phyloP scores from a whole-genome alignment of 2,329 filamentous ascomycete genomes.

The Trichoderma asperellum region DNA sequence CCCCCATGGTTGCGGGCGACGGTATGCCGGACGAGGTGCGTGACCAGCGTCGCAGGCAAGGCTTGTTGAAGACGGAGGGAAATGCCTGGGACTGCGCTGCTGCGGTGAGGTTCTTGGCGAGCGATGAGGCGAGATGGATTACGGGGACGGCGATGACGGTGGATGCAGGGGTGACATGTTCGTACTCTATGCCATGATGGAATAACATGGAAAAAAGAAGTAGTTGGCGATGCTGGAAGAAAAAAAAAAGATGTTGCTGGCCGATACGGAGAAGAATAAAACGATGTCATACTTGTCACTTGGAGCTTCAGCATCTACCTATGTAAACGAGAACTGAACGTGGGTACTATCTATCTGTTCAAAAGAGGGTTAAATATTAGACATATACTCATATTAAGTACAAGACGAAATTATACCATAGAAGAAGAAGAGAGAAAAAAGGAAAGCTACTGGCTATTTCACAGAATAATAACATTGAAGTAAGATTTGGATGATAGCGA shows the following conservation, averaged over 20 bases:
- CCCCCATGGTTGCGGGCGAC: conserved; percentile 49
- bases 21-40: conserved; percentile 48
- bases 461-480: too few relatives aligned
- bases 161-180: conserved; percentile 46
- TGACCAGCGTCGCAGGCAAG: conserved; percentile 44
- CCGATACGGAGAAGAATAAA: background rate
- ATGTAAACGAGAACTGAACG: too few relatives aligned
- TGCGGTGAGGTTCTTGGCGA: conserved; percentile 46
- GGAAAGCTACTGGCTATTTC: background rate
- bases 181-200: conserved; percentile 17
- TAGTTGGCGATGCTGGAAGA: background rate
- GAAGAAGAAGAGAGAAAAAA: background rate
- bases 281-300: background rate
- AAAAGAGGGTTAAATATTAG: background rate
- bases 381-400: background rate
- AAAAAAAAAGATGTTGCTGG: background rate
- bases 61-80: conserved; percentile 47
- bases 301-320: background rate
- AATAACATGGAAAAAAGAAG: too few relatives aligned
- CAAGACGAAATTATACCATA: background rate
- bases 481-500: too few relatives aligned
- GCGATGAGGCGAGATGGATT: conserved; percentile 50
- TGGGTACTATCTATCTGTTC: background rate
- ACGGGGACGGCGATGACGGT: conserved; percentile 48
- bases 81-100: conserved; percentile 50